Evolutionary conservation across 345 rosid species (phyloP).

Genomic region (Syzygium aromaticum): DNA sequence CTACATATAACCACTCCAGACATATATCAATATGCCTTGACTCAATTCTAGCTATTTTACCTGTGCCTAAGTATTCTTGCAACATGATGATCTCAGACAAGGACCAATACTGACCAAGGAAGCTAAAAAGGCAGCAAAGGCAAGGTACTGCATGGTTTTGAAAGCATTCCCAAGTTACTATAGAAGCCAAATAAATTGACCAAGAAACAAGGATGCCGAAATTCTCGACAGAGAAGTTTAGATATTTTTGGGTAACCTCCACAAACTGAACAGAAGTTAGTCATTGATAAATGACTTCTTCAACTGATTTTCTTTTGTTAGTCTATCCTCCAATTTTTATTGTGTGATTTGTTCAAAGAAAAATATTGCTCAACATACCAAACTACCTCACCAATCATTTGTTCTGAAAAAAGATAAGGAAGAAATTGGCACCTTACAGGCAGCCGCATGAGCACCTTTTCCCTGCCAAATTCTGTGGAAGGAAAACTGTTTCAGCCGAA

Average conservation of each 20-base stretch:
- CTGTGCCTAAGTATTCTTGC: neutral
- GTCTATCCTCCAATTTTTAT: neutral
- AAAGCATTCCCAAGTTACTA: neutral
- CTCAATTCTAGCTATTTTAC: neutral
- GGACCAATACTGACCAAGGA: neutral
- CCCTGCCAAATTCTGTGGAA: constrained; percentile 95
- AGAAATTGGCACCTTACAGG: constrained; percentile 51
- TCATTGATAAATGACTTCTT: neutral
- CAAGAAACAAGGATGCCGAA: neutral
- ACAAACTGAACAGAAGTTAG: neutral
- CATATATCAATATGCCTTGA: neutral
- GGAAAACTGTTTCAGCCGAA: constrained; percentile 47
- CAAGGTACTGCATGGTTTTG: neutral
- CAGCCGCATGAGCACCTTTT: constrained; percentile 77
- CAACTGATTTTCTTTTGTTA: neutral
- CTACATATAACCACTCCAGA: neutral
- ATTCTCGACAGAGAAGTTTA: neutral
- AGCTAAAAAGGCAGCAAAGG: neutral
- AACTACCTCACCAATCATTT: neutral
- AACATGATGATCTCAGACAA: neutral
- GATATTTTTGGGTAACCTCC: neutral
- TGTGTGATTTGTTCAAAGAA: neutral
- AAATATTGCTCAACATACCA: neutral
- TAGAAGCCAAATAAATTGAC: neutral
- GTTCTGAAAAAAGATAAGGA: neutral